Evolutionary conservation across 495 filamentous ascomycete genomes (phyloP), one percentile per base, ranked within the genome.

Genomic region (Penicillium mononematosum): DNA sequence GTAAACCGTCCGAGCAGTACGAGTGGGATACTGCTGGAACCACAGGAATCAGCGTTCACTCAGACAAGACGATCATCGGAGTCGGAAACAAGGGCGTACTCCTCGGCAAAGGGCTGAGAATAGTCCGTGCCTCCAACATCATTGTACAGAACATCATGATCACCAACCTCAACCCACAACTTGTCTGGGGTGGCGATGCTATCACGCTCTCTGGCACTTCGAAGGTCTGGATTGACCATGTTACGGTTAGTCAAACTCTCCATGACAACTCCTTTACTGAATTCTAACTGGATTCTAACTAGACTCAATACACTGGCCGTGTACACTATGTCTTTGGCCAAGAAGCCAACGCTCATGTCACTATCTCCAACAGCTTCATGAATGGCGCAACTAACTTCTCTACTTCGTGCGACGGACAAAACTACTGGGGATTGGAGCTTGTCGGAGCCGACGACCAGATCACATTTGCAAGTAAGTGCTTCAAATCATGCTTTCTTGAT

Each of bases 391-490:
- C 75, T 5, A 62, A 49, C 46, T 80, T 73, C 73, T 76, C 72
- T 27, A 75, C 76, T 11, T 70, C 66, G 41, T 80, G 77, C 58
- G 73, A 79, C 52, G 67, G 68, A 17, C 64, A 77, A 54, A 72
- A 75, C 59, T 80, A 81, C 71, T 79, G 77, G 76, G 68, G 64
- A 24, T 61, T 81, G 43, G 70, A 74, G 52, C 67, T 80, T 61
- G 69, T 70, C 51, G 77, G 78, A 8, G 69, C 70, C 9, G 67
- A 58, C 46, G 75, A 79, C 53, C 60, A 68, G 44, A 67, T 78
- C 48, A 80, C 77, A 5, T 38, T 38, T 36, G 34, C 34, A 36
- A 36, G 34, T 36, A 36, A 16, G 34, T 36, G 14, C 5, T n/a
- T 36, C 12, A 16, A 36, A 16, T 5, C 4, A 16, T 16, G 6